Percentiles rank a stretch among this genome's conserved stretches.
Evolutionary conservation across 352 stramenopile species (phyloP).

Genomic region (Pythium plurisporium): DNA sequence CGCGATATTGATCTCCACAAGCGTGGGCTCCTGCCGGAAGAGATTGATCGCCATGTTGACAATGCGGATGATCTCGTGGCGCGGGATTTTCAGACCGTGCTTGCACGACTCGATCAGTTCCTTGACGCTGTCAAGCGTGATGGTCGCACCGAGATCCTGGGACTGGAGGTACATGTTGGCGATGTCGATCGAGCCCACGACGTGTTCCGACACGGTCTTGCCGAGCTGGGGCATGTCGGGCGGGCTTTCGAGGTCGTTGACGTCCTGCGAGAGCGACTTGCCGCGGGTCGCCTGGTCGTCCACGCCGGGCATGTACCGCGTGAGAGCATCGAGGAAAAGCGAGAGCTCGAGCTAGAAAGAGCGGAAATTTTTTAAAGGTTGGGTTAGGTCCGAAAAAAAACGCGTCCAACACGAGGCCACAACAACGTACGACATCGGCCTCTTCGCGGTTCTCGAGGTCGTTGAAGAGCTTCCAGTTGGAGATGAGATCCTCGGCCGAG

Average conservation of each 20-base stretch:
- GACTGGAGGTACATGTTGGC: conserved; percentile 78
- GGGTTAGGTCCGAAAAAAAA: neutral
- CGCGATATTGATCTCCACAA: conserved; percentile 65
- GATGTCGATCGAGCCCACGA: conserved; percentile 76
- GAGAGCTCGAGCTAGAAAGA: conserved; percentile 63
- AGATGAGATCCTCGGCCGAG: conserved; percentile 52
- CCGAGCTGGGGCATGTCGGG: conserved; percentile 22
- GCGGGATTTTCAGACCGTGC: conserved; percentile 73
- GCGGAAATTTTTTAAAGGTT: neutral
- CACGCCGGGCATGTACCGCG: conserved; percentile 70
- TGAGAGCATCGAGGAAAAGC: conserved; percentile 69
- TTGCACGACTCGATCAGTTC: conserved; percentile 76
- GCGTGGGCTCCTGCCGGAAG: conserved; percentile 50
- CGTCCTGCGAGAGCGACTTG: conserved; percentile 22
- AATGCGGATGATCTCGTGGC: conserved; percentile 70
- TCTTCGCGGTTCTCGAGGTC: conserved; percentile 85
- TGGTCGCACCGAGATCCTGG: conserved; percentile 47
- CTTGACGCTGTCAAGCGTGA: conserved; percentile 64
- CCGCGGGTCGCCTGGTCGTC: conserved; percentile 31
- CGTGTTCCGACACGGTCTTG: conserved; percentile 55
- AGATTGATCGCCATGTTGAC: conserved; percentile 50
- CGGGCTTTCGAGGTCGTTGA: conserved; percentile 1
- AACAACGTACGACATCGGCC: conserved; percentile 56
- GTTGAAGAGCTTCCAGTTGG: conserved; percentile 86
- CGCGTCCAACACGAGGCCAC: neutral